Evolutionary conservation across 306 rosid species (phyloP).

Genomic region (Begonia fuchsioides): DNA sequence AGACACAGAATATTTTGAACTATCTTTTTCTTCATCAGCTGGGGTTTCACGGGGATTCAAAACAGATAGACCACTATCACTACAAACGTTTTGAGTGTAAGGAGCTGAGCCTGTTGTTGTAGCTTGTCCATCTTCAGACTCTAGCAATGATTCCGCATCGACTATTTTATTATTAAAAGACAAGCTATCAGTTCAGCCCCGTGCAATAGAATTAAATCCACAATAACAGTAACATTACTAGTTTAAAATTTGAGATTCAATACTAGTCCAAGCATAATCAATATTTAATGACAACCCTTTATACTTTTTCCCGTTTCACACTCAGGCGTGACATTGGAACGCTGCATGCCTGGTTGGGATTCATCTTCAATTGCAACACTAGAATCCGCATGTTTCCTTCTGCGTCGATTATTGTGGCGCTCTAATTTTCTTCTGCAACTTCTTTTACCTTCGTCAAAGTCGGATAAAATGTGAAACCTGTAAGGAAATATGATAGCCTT

Average conservation of each 20-base stretch:
- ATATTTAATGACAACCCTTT: background rate
- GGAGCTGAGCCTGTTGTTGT: constrained; percentile 32
- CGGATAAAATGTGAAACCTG: constrained; percentile 77
- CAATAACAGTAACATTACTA: too few species aligned
- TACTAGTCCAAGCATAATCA: too few species aligned
- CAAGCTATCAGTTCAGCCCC: constrained; percentile 30
- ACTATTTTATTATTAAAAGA: constrained; percentile 28
- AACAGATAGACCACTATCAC: constrained; percentile 29
- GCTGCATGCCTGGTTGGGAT: constrained; percentile 25
- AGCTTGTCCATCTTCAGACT: constrained; percentile 39
- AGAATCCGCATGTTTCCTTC: constrained; percentile 51
- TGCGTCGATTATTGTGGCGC: constrained; percentile 77
- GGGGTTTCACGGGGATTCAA: constrained; percentile 43
- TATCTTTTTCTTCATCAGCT: constrained; percentile 37
- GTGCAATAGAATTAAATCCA: too few species aligned
- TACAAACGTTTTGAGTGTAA: constrained; percentile 25
- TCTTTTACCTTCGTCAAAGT: constrained; percentile 94
- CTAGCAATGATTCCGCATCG: constrained; percentile 29
- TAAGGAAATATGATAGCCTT: constrained; percentile 4
- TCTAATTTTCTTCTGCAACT: constrained; percentile 91
- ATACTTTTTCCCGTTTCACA: constrained; percentile 48
- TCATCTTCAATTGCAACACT: constrained; percentile 24
- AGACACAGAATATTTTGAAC: constrained; percentile 39
- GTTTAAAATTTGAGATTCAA: too few species aligned
- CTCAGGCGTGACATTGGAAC: constrained; percentile 32